Percentiles rank a stretch among this genome's conserved stretches.
These are phyloP conservation scores for Dryas integrifolia DNA, from an alignment of 331 rosid genomes.

Conservation along the genomic window DNA sequence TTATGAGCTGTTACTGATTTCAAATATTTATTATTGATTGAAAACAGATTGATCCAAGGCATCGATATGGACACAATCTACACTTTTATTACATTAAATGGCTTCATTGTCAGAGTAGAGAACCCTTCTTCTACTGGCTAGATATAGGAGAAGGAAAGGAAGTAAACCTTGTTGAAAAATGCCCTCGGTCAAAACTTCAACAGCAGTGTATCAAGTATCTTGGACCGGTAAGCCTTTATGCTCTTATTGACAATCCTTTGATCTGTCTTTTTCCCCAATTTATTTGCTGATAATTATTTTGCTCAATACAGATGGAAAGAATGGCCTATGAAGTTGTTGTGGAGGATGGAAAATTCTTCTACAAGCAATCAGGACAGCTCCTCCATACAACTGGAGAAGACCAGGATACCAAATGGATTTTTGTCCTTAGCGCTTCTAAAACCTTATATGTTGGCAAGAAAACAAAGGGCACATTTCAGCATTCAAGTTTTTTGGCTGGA, in stretches of 20 bases:
- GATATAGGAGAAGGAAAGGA: slow-evolving; percentile 98
- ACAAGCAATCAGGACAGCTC: slow-evolving; percentile 71
- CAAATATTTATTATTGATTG: slow-evolving; percentile 18
- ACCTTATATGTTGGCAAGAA: slow-evolving; percentile 81
- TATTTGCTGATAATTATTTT: slow-evolving; percentile 21
- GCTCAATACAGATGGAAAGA: slow-evolving; percentile 75
- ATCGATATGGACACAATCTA: slow-evolving; percentile 95
- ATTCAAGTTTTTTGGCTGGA: slow-evolving; percentile 98
- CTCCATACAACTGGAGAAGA: slow-evolving; percentile 54
- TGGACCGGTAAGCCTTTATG: slow-evolving; percentile 75
- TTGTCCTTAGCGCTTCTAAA: slow-evolving; percentile 93
- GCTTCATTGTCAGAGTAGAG: slow-evolving; percentile 85
- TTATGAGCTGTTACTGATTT: slow-evolving; percentile 28
- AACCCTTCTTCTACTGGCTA: slow-evolving; percentile 99
- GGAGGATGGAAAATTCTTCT: slow-evolving; percentile 67
- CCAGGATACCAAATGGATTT: slow-evolving; percentile 76
- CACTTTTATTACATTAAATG: slow-evolving; percentile 80
- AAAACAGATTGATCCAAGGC: slow-evolving; percentile 91
- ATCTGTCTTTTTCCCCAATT: slow-evolving; percentile 2
- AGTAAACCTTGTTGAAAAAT: slow-evolving; percentile 67
- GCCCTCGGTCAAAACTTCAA: slow-evolving; percentile 79
- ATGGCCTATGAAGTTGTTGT: slow-evolving; percentile 79
- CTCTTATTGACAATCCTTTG: slow-evolving; percentile 8
- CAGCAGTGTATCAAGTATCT: slow-evolving; percentile 92
- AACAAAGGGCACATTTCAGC: slow-evolving; percentile 91